These are phyloP conservation scores for Crucibulum laeve DNA, from an alignment of 768 basidiomycete species.

Conservation along the genomic window DNA sequence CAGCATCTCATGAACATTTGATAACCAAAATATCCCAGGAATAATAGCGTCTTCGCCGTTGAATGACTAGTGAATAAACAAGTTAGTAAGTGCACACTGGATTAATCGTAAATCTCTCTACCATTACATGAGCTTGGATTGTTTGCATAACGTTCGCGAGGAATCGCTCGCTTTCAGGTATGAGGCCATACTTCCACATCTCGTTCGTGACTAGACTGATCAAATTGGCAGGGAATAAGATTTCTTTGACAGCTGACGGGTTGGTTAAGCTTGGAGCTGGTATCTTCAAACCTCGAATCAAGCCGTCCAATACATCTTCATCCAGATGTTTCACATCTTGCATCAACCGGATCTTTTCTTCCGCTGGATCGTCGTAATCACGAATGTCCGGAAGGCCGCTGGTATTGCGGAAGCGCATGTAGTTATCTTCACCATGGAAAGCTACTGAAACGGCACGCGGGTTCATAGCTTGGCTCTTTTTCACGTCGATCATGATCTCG, in stretches of 20 bases:
- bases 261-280: constrained; percentile 86
- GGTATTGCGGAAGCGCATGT: constrained; percentile 52
- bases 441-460: constrained; percentile 88
- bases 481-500: constrained; percentile 72
- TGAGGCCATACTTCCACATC: constrained; percentile 99
- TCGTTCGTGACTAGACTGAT: constrained; percentile 98
- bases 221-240: constrained; percentile 97
- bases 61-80: constrained; percentile 59
- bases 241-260: constrained; percentile 93
- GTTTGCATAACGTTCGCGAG: constrained; percentile 98
- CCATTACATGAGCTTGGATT: constrained; percentile 97
- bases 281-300: constrained; percentile 90
- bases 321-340: constrained; percentile 88
- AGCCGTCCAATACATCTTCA: constrained; percentile 87
- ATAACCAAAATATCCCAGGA: constrained; percentile 99
- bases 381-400: constrained; percentile 70
- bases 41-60: constrained; percentile 91
- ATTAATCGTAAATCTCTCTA: constrained; percentile 31
- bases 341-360: constrained; percentile 93
- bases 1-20: constrained; percentile 98
- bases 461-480: constrained; percentile 64
- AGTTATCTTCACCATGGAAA: constrained; percentile 77
- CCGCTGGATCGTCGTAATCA: constrained; percentile 82
- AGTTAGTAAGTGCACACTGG: constrained; percentile 7
- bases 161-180: constrained; percentile 95